Percentiles rank a stretch among this genome's conserved stretches.
These are phyloP conservation scores for Micractinium sp. DNA, from an alignment of 139 green algal species.

Conservation along the genomic window DNA sequence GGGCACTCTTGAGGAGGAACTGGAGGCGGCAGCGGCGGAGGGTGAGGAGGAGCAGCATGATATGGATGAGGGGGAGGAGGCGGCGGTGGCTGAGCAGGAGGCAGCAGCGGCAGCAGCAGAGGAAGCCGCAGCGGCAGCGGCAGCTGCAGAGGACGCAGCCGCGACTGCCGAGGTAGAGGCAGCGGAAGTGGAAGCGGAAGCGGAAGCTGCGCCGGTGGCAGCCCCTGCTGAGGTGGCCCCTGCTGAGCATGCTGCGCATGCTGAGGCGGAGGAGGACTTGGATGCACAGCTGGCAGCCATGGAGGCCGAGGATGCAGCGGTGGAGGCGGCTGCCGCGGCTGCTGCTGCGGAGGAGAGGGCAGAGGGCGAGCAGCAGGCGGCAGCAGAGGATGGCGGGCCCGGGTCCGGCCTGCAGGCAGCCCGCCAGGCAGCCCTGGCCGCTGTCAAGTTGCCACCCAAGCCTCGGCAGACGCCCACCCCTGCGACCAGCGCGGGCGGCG, in stretches of 20 bases:
- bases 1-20: background rate
- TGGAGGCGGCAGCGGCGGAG: no score
- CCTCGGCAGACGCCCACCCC: background rate
- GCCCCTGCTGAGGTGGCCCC: background rate
- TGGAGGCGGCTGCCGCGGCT: background rate
- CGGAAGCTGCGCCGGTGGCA: background rate
- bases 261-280: slow-evolving; percentile 17
- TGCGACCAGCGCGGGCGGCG: background rate
- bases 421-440: background rate
- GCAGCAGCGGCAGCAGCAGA: background rate
- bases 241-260: background rate
- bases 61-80: background rate
- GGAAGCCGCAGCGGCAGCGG: background rate
- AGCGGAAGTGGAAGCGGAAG: background rate
- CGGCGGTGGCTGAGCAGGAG: background rate
- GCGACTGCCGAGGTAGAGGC: background rate
- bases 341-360: background rate
- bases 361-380: background rate
- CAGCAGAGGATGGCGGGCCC: background rate
- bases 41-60: no score
- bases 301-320: slow-evolving; percentile 19
- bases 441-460: background rate
- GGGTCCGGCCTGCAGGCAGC: background rate
- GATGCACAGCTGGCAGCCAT: slow-evolving; percentile 21
- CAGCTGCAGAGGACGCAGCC: background rate